These are phyloP conservation scores for Beverwykella pulmonaria DNA, from an alignment of 495 filamentous ascomycete species.

Conservation along the genomic window DNA sequence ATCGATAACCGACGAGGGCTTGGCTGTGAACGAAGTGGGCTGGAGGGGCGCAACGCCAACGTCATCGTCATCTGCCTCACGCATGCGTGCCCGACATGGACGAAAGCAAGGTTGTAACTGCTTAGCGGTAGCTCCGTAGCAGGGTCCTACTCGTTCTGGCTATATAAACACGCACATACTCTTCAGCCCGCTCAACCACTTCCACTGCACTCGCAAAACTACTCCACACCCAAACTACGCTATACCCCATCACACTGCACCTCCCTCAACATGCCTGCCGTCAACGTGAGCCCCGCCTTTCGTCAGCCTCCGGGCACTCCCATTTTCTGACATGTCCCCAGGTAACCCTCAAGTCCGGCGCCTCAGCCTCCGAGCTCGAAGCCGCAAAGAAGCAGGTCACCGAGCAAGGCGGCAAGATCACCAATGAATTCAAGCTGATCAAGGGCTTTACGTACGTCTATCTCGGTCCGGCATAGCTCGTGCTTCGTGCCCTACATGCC, in stretches of 20 bases:
- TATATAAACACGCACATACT: constrained; percentile 35
- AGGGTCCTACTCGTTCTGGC: neutral
- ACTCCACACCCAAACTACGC: constrained; percentile 12
- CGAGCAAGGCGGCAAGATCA: constrained; percentile 77
- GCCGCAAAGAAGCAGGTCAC: constrained; percentile 71
- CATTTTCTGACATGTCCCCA: constrained; percentile 41
- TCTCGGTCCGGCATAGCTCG: too few relatives aligned
- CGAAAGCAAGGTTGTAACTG: constrained; percentile 21
- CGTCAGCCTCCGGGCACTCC: too few relatives aligned
- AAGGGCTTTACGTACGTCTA: constrained; percentile 88
- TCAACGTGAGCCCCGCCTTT: constrained; percentile 60
- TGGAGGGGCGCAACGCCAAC: constrained; percentile 13
- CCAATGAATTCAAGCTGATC: constrained; percentile 79
- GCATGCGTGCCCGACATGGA: neutral
- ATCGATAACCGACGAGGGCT: constrained; percentile 27
- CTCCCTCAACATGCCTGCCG: constrained; percentile 63
- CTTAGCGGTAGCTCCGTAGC: constrained; percentile 4
- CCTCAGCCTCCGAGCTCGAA: constrained; percentile 62
- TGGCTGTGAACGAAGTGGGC: neutral
- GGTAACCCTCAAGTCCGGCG: constrained; percentile 76
- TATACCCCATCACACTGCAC: constrained; percentile 9
- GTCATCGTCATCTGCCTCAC: constrained; percentile 28
- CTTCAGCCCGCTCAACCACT: too few relatives aligned
- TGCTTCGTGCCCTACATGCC: too few relatives aligned
- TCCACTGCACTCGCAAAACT: too few relatives aligned